Evolutionary conservation across 176 grass and related monocot species (phyloP), one percentile per base, ranked within the genome.

Genomic region (Panicum miliaceum): DNA sequence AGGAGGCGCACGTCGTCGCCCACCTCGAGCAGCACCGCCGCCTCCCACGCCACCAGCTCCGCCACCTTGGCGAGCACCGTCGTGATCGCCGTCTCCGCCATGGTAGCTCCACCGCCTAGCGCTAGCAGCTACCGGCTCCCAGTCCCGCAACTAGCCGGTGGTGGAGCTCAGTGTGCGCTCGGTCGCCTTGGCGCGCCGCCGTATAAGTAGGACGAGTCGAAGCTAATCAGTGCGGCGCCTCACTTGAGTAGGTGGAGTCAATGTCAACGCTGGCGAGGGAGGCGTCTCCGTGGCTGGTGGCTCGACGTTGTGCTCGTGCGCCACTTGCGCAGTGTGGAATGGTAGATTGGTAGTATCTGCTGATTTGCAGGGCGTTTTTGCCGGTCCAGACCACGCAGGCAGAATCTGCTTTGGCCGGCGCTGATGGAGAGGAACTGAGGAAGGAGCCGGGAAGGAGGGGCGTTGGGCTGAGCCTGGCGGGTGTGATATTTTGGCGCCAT

Each of bases 81-180:
- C 43, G 88, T 89, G 88, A 89, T 89, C 82, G 88, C 88, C 82
- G 88, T 89, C 88, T 89, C 78, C 71, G 83, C 88, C 88, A 85
- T 89, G 38, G 0, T 7, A 6, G 45, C 11, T 47, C 45, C 11
- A 47, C 45, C 12, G 11, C 45, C 45, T 47, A 47, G 40, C 40
- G 4, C 40, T 2, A 7, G 7, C 7, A 4, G 40, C 40, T 41
- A 4, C 6, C 6, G 3, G 2, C 14, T 7, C 9, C 12, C 47
- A 4, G 12, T 5, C 19, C 53, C 1, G 6, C 18, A 1, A 0
- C 7, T 3, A 12, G 70, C 70, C 16, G 69, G 25, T 64, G 29
- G 2, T 8, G 6, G 6, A 6, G 19, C 56, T 53, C 5, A 16
- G 46, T 10, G 63, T 19, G 64, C 6, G 6, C 22, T 77, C 34